Evolutionary conservation across 2,329 filamentous ascomycete species (phyloP), one percentile per base, ranked within the genome.

Genomic region (Aspergillus sp.): DNA sequence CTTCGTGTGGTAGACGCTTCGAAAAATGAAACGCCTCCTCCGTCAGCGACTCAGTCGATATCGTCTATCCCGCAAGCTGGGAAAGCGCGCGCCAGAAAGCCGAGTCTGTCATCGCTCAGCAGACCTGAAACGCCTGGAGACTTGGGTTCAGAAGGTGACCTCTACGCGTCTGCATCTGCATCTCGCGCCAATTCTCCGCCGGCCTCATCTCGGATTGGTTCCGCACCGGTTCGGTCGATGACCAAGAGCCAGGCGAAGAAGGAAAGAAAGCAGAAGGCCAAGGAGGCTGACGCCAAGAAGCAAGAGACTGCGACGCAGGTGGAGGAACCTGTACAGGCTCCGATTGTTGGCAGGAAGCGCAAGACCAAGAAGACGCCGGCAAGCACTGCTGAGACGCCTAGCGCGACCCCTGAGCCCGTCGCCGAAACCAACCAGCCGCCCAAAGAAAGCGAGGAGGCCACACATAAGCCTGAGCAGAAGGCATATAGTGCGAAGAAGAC

Each of bases 171-270:
- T 1, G 64, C 72, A 2, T 77, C 74, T 3, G 58, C 69, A 11
- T 79, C 76, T 7, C 68, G 75, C 22, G 69, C 75, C 13, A 76
- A 67, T 45, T 78, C 75, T 1, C 74, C 75, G 19, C 62, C 60
- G 16, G 61, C 61, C 8, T 61, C 62, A 15, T 61, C 61, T 30
- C 70, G 69, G 37, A 69, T 78, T 15, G 74, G 75, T 4, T 71
- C 72, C 26, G 75, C 74, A 2, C 74, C 74, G 7, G 65, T 76
- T 4, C 64, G 73, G 30, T 60, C 68, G 31, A 71, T 77, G 51
- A 76, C 72, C 4, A 79, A 79, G 54, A 76, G 65, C 34, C 74
- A 79, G 45, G 61, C 65, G 29, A 78, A 77, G 56, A 80, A 78
- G 51, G 71, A 75, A 36, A 56, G 70, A 33, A 53, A 61, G 36